Base-by-base conservation (phyloP, 2,329 filamentous ascomycete genomes). In the Pseudocercospora eumusae region DNA sequence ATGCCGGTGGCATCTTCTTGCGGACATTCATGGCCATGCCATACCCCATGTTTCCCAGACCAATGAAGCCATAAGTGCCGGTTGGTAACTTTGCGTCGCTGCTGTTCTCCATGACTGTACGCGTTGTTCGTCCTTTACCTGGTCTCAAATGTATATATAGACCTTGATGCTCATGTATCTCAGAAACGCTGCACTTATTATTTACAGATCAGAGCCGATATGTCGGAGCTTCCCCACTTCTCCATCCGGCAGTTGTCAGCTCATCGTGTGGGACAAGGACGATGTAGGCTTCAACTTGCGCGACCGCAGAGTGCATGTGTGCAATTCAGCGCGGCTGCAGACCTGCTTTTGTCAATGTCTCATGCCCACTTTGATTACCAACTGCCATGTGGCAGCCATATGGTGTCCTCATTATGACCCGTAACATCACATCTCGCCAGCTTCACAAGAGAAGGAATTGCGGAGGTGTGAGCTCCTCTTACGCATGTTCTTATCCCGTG, bases 11-110 rank as follows among this genome's bases (percentile, higher is more conserved):
- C 45, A 78, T 71, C 23, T 76, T 75, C 69, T 74, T 71, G 2
- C 76, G 73, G 0, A 78, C 69, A 60, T 78, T 79, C 13, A 75
- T 66, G 25, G 76, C 76, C 77, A 79, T 78, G 28, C 76, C 75
- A 50, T 75, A 78, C 54, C 76, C 77, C 77, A 79, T 78, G 33
- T 78, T 75, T 6, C 76, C 77, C 1, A 78, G 69, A 57, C 76
- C 76, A 27, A 61, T 56, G 40, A 59, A 59, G 44, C 47, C 47
- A 47, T 62, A 61, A 13, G 52, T 57, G 7, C 44, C 59, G 21
- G 42, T 10, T 9, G 59, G 59, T 15, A 53, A 33, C 33, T 44
- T 20, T 23, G 31, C 18, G 15, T 13, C 6, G 25, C 8, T 44
- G 2, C 8, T 9, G 15, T 25, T 42, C n/a, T 40, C 28, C 53